Base-by-base conservation (phyloP, 2,329 filamentous ascomycete genomes). In the Penicillium sp. region DNA sequence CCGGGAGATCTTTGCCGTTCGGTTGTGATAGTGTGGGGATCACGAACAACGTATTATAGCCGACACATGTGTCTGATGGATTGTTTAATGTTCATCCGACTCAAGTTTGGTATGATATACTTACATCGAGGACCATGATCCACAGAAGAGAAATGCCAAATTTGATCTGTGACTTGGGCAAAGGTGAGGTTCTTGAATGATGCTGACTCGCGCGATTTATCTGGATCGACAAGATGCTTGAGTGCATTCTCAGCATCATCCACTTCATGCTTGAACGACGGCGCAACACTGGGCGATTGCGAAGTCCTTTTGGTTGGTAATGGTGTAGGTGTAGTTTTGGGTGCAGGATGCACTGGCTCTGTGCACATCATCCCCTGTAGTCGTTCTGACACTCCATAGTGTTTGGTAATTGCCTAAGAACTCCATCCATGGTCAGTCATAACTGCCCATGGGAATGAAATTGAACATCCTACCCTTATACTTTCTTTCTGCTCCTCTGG, bases 61-160 rank as follows among this genome's bases (percentile, higher is more conserved):
- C 89, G 42, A 91, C 77, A 65, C 87, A 90, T 1, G 90, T 78
- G 65, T 86, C 86, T 89, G 52, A 6, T 4, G 4, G 4, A 15
- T 4, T 37, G 57, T 70, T 54, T 72, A 52, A 15, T 21, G 3
- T 25, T 35, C 15, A 25, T 23, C 29, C 10, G 4, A 12, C 67
- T 64, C 9, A 52, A 69, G 51, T 21, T 46, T 5, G 17, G 13
- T 35, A 19, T 27, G 23, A 12, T 54, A 7, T 19, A 70, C 79
- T 66, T 75, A 86, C 88, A 90, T 70, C 80, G 81, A 17, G 80
- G 75, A 0, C 88, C 89, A 71, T 87, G 84, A 66, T 92, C 89
- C 15, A 90, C 83, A 0, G 88, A 88, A 15, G 86, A 87, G 71
- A 89, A 92, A 70, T 91, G 89, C 79, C 88, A 88, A n/a, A 90